Base-by-base conservation (phyloP, 176 grass and related monocot species). In the Elaeis guineensis region DNA sequence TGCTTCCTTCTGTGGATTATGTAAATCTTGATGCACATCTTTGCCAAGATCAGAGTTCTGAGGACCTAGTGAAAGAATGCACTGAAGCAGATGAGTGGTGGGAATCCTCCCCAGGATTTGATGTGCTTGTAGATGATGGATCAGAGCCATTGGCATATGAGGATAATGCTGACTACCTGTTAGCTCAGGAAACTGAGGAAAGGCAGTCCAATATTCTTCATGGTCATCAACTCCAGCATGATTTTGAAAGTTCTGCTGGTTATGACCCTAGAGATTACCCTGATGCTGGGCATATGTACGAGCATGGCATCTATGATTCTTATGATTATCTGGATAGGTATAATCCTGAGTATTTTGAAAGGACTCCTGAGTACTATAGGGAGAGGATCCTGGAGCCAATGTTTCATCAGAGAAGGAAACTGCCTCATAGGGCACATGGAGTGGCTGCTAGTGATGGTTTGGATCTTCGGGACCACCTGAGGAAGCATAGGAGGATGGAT, bases 61-160 rank as follows among this genome's bases (percentile, higher is more conserved):
- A 35, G 72, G 21, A 65, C 18, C 68, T 60, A 78, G 18, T 22
- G 22, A 63, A 73, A 60, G 80, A 78, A 21, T 48, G 66, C 55
- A 17, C 22, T 21, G 58, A 77, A 9, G 39, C 62, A 25, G 83
- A 85, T 56, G 59, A 6, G 71, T 20, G 44, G 0, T 39, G 25
- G n/a, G 82, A 85, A 58, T 77, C 73, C 9, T 80, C 83, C 52
- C 73, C 73, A 64, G 83, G 69, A 60, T 85, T 80, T 73, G 77
- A 80, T 65, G 77, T 85, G 22, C 77, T 85, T 21, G 77, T 73
- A 32, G 58, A 85, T 73, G 72, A 73, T 22, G 23, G 19, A 44
- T 44, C 35, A 12, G 35, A 14, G 35, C 35, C 12, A 22, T 20
- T 54, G 49, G 20, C 69, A 20, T 49, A 64, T 26, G 61, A 68